phyloP scores from a whole-genome alignment of 2,329 filamentous ascomycete species.

The Pseudopyricularia cyperi region DNA sequence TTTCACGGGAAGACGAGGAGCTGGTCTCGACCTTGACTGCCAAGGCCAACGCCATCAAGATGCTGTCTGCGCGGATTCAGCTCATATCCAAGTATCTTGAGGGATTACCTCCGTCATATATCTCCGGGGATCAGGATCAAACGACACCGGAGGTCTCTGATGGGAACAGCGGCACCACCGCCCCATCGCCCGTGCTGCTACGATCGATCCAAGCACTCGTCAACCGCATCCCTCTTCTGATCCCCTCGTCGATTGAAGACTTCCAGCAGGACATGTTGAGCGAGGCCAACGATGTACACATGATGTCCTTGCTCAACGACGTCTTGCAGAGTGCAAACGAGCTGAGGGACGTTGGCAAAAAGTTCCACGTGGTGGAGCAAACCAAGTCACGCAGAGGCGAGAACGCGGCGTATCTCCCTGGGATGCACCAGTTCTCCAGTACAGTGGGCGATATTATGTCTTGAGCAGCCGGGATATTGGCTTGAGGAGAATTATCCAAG shows the following conservation, averaged over 20 bases:
- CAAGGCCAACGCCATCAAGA: slow-evolving; percentile 86
- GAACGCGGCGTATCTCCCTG: not conserved
- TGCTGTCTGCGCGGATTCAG: slow-evolving; percentile 67
- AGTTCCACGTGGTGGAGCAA: slow-evolving; percentile 48
- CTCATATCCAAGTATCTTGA: slow-evolving; percentile 68
- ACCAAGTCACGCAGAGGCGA: slow-evolving; percentile 10
- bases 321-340: slow-evolving; percentile 61
- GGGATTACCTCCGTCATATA: slow-evolving; percentile 53
- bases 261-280: slow-evolving; percentile 61
- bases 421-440: not conserved
- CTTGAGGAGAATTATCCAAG: too few relatives aligned
- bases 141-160: slow-evolving; percentile 18
- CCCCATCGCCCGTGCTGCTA: slow-evolving; percentile 57
- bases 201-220: slow-evolving; percentile 81
- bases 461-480: too few relatives aligned
- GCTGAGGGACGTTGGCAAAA: slow-evolving; percentile 62
- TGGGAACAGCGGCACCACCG: slow-evolving; percentile 17
- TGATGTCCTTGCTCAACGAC: slow-evolving; percentile 56
- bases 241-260: slow-evolving; percentile 51
- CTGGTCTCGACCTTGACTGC: slow-evolving; percentile 58
- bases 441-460: not conserved
- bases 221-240: slow-evolving; percentile 68
- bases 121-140: slow-evolving; percentile 25
- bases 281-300: slow-evolving; percentile 72
- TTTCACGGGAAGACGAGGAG: slow-evolving; percentile 49